phyloP scores from a whole-genome alignment of 2,329 filamentous ascomycete species.

The Penicillium fuscoglaucum region DNA sequence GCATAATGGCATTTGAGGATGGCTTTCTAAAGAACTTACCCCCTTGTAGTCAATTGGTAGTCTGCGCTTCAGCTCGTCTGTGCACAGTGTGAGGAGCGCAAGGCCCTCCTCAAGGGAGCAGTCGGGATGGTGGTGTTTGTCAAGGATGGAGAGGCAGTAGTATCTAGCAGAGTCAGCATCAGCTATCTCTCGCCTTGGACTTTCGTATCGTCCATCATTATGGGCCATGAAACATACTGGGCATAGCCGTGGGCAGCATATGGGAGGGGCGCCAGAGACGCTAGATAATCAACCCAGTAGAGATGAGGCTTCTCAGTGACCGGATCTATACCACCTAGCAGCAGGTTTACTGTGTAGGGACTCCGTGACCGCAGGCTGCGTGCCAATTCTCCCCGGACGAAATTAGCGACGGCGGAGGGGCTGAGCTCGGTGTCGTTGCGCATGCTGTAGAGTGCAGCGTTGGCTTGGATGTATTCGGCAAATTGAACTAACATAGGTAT shows the following conservation, averaged over 20 bases:
- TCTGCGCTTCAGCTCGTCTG: constrained; percentile 93
- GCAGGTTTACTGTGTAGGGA: constrained; percentile 94
- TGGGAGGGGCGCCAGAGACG: constrained; percentile 79
- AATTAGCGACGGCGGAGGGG: constrained; percentile 84
- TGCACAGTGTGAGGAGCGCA: constrained; percentile 91
- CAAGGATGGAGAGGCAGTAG: constrained; percentile 95
- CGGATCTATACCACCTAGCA: constrained; percentile 89
- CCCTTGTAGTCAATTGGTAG: constrained; percentile 99
- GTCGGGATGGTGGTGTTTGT: constrained; percentile 97
- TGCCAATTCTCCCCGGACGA: constrained; percentile 91
- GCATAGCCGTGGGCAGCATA: constrained; percentile 98
- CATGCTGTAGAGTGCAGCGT: constrained; percentile 97
- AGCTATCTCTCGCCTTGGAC: not conserved
- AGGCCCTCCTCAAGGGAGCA: constrained; percentile 86
- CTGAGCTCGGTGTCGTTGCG: constrained; percentile 92
- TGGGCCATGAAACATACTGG: constrained; percentile 62
- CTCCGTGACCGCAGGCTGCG: constrained; percentile 85
- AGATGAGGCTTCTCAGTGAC: constrained; percentile 87
- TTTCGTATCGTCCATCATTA: not conserved
- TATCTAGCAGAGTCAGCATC: constrained; percentile 58
- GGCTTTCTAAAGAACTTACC: constrained; percentile 52
- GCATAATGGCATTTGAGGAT: constrained; percentile 2
- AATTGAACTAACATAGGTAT: constrained; percentile 73
- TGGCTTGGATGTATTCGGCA: constrained; percentile 98
- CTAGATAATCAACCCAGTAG: constrained; percentile 98